Base-by-base conservation (phyloP, 495 filamentous ascomycete species). In the Annulohypoxylon stygium region DNA sequence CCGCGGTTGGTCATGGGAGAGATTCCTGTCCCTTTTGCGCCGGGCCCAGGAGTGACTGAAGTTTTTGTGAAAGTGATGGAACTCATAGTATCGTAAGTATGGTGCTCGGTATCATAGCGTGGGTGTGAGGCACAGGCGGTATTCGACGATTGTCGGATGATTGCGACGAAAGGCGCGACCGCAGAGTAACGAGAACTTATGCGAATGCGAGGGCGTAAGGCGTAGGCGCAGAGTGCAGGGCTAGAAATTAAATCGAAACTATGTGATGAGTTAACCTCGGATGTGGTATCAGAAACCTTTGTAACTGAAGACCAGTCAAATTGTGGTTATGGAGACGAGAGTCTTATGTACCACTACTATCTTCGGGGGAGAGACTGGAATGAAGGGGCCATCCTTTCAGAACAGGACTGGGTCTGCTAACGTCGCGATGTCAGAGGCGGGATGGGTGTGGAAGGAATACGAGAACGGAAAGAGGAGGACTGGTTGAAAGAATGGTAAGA, bases 361-460 rank as follows among this genome's bases (percentile, higher is more conserved):
- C 69, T 68, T 41, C 45, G 54, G 58, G 51, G 51, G 37, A 34
- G 55, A 41, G 23, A 62, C 64, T 73, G 71, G 67, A 75, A 78
- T 75, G 75, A 43, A 43, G 23, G 41, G 62, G 60, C 34, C 71
- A 78, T 76, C 65, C 75, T 79, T 79, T 77, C 72, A 70, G 61
- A 60, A 33, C 3, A 33, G 12, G 23, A 14, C 20, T 9, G 25
- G 41, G 30, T 54, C 50, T 70, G 63, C 67, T 25, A 74, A 74
- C 67, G 67, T 61, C 50, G 50, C 55, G 70, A 18, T 63, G 65
- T 50, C 25, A 51, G 48, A 65, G 51, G 54, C 41, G 54, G 53
- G 61, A 45, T 54, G 69, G 39, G 66, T 55, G 20, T 23, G 71
- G 30, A 30, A 63, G 45, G 41, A 67, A 26, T 39, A 70, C 60